A percentile compares a stretch with the other conserved stretches of the same genome.
These are phyloP conservation scores for Neoascochyta sp. DNA, from an alignment of 2,329 filamentous ascomycete species.

Conservation along the genomic window DNA sequence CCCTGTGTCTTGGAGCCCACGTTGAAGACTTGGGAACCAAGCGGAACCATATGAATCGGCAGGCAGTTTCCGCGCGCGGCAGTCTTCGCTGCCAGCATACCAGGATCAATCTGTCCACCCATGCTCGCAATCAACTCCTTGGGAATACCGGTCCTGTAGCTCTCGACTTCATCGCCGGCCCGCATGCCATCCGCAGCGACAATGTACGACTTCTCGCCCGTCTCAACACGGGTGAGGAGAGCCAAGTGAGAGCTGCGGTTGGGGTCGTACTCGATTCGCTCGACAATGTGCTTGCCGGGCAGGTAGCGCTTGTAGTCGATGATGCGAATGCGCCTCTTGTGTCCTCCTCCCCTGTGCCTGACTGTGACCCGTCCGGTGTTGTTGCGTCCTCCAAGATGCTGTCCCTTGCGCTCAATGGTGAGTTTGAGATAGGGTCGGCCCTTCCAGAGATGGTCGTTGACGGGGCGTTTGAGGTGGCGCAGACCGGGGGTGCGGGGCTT, in stretches of 20 bases:
- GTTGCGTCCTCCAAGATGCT: constrained; percentile 89
- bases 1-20: constrained; percentile 71
- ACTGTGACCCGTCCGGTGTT: constrained; percentile 81
- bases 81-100: constrained; percentile 92
- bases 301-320: constrained; percentile 81
- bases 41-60: constrained; percentile 90
- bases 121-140: constrained; percentile 82
- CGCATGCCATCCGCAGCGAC: constrained; percentile 92
- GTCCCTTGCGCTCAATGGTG: constrained; percentile 89
- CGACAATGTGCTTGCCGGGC: constrained; percentile 80
- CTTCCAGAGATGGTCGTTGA: constrained; percentile 97
- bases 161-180: constrained; percentile 86
- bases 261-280: constrained; percentile 94
- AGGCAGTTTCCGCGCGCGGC: constrained; percentile 93
- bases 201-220: constrained; percentile 79
- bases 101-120: constrained; percentile 89
- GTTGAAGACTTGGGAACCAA: constrained; percentile 90
- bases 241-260: constrained; percentile 92
- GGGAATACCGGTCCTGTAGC: constrained; percentile 86
- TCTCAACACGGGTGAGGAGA: constrained; percentile 70
- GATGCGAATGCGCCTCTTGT: constrained; percentile 84
- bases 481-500: constrained; percentile 90
- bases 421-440: constrained; percentile 77
- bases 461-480: constrained; percentile 82
- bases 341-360: constrained; percentile 86